Evolutionary conservation across 228 moss, liverwort and hornwort species (phyloP).

Genomic region (Sphagnum magellanicum): DNA sequence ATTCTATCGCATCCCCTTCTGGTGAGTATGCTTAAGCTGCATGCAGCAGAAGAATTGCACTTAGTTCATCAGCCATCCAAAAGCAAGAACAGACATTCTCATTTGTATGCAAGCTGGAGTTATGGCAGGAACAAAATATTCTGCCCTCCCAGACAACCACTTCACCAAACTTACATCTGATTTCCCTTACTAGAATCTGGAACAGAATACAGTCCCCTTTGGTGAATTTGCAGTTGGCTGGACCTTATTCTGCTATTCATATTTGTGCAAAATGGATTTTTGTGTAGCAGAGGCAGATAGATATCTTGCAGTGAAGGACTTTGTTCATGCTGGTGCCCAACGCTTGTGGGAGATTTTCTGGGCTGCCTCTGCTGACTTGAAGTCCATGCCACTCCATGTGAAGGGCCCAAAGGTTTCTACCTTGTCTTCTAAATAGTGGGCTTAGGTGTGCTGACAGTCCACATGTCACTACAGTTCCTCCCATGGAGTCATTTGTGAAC

Average conservation of each 20-base stretch:
- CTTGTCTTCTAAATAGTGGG: background rate
- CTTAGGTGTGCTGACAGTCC: background rate
- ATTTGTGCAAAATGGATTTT: background rate
- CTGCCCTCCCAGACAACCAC: too few relatives aligned
- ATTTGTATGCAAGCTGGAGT: too few relatives aligned
- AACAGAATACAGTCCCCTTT: background rate
- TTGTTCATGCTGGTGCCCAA: slow-evolving; percentile 74
- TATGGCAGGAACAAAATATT: too few relatives aligned
- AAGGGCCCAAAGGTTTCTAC: slow-evolving; percentile 72
- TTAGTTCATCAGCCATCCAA: too few relatives aligned
- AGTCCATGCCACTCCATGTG: slow-evolving; percentile 81
- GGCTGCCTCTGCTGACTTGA: slow-evolving; percentile 53
- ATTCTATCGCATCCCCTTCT: slow-evolving; percentile 31
- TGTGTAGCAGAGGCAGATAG: slow-evolving; percentile 56
- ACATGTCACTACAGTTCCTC: too few relatives aligned
- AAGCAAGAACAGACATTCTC: too few relatives aligned
- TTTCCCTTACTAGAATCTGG: too few relatives aligned
- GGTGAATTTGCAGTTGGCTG: too few relatives aligned
- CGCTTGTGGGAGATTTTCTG: slow-evolving; percentile 92
- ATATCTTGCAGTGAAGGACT: slow-evolving; percentile 86
- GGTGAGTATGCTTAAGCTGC: slow-evolving; percentile 14
- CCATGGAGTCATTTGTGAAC: too few relatives aligned
- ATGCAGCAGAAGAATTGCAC: too few relatives aligned
- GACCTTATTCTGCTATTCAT: too few relatives aligned
- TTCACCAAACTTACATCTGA: too few relatives aligned